Conservation (phyloP, 2,329 filamentous ascomycete species). For the Uncinocarpus reesii region DNA sequence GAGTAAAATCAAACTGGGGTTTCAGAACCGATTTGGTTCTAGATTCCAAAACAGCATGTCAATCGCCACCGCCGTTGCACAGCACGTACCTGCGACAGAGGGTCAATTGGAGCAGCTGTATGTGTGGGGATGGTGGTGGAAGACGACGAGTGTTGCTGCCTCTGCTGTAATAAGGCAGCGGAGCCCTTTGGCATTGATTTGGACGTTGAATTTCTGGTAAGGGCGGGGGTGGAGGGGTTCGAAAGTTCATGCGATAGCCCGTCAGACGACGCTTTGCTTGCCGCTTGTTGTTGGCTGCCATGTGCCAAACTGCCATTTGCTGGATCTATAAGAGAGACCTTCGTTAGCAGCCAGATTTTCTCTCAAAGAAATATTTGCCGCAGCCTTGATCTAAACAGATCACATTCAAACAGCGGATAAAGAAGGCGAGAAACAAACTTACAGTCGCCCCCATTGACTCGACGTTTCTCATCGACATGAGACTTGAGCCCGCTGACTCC, state of each 20-base stretch:
- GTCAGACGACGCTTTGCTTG: slow-evolving; percentile 1
- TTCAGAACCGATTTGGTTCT: background rate
- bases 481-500: background rate
- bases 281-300: background rate
- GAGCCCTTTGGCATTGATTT: background rate
- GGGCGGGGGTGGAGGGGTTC: background rate
- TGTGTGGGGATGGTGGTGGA: slow-evolving; percentile 2
- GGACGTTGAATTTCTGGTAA: slow-evolving; percentile 3
- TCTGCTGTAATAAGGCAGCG: slow-evolving; percentile 3
- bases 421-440: background rate
- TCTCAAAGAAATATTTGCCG: background rate
- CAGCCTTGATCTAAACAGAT: too few species aligned
- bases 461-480: background rate
- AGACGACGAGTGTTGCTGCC: slow-evolving; percentile 6
- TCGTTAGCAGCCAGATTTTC: background rate
- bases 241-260: background rate
- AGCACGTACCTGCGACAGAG: slow-evolving; percentile 53
- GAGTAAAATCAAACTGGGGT: too few species aligned
- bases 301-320: slow-evolving; percentile 4
- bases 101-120: slow-evolving; percentile 42
- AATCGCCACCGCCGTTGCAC: background rate
- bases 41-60: slow-evolving; percentile 6
- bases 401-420: too few species aligned
- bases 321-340: background rate
- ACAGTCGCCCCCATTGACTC: background rate